Evolutionary conservation across 1,284 basidiomycete genomes (phyloP).

Genomic region (Singerocomus inundabilis): DNA sequence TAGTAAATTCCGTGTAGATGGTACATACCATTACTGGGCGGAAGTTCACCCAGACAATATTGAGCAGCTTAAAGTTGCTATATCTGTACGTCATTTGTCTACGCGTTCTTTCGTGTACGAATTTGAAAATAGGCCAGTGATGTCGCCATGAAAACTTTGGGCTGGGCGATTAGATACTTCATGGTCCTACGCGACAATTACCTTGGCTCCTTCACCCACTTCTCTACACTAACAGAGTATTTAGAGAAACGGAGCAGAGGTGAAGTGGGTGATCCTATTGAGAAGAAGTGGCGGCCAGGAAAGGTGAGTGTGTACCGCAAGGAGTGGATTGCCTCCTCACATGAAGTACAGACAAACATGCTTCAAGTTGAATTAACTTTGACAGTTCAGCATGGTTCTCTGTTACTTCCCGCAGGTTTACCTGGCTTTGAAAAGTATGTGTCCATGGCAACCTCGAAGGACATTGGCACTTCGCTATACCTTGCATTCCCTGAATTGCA

Average conservation of each 20-base stretch:
- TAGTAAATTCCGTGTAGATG: conserved; percentile 57
- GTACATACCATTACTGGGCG: conserved; percentile 74
- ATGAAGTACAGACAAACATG: conserved; percentile 64
- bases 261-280: conserved; percentile 76
- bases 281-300: conserved; percentile 72
- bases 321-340: conserved; percentile 3
- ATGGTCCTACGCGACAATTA: conserved; percentile 91
- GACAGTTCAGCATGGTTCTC: conserved; percentile 49
- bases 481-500: conserved; percentile 68
- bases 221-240: conserved; percentile 83
- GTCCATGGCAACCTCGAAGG: conserved; percentile 26
- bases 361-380: conserved; percentile 74
- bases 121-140: conserved; percentile 42
- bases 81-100: conserved; percentile 51
- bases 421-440: conserved; percentile 58
- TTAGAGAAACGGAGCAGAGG: conserved; percentile 61
- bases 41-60: conserved; percentile 66
- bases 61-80: conserved; percentile 72
- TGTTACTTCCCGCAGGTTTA: conserved; percentile 73
- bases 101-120: background rate
- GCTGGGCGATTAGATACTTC: conserved; percentile 85
- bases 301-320: conserved; percentile 47
- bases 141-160: conserved; percentile 69
- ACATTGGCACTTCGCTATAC: conserved; percentile 55
- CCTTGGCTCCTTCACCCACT: conserved; percentile 89